Evolutionary conservation across 176 grass and related monocot genomes (phyloP), one percentile per base, ranked within the genome.

Genomic region (Metroxylon sagu): DNA sequence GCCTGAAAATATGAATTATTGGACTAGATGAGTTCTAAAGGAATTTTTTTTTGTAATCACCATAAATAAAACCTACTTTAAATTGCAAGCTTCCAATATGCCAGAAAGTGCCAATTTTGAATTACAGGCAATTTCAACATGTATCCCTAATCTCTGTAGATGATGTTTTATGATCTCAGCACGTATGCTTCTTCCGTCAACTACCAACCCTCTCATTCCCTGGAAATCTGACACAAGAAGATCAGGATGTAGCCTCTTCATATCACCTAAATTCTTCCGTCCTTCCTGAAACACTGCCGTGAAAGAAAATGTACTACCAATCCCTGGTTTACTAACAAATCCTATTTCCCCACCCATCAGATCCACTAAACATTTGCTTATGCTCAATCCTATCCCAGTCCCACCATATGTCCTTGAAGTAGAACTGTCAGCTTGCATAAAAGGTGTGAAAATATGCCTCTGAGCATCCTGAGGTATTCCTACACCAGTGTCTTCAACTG

Each of bases 341-440:
- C 71, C 62, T 64, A 85, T 69, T 71, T 79, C 62, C 58, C 78
- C 82, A 31, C 79, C 76, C 87, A 90, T 90, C 49, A 89, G 57
- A 57, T 80, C 76, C 48, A 85, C 87, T 43, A 90, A 82, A 48
- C 75, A 51, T 76, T 85, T 90, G 14, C 78, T 90, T 62, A 90
- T 90, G 73, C 79, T 90, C 73, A 90, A 76, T 27, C 87, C 87
- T 68, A 90, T 85, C 48, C 82, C 87, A 57, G 87, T 90, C 52
- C 87, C 87, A 59, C 82, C 82, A 79, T 90, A 90, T 28, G 71
- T 90, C 21, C 82, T 52, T 29, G 87, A 90, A 49, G 87, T 85
- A 26, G 87, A 90, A 76, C 87, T 79, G 59, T 85, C 87, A 19
- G 79, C 87, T 76, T 90, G 87, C 79, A 90, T 85, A 75, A 90